These are phyloP conservation scores for Penicillium manginii DNA, from an alignment of 495 filamentous ascomycete species.

Conservation along the genomic window DNA sequence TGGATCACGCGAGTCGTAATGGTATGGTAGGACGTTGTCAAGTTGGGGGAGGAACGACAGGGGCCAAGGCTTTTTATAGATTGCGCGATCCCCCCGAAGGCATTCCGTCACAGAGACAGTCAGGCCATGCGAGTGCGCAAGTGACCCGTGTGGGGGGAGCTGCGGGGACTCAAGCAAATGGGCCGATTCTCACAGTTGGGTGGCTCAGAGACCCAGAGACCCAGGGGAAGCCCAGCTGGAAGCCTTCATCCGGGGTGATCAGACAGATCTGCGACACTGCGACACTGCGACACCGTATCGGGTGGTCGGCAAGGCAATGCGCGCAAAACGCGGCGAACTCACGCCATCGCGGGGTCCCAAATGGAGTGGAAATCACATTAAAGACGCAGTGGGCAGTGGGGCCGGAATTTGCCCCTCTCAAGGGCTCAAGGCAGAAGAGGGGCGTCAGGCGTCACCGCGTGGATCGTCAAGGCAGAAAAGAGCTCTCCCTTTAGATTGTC, in stretches of 20 bases:
- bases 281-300: slow-evolving; percentile 17
- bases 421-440: neutral
- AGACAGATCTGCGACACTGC: slow-evolving; percentile 9
- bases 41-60: neutral
- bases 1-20: neutral
- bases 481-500: neutral
- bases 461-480: slow-evolving; percentile 1
- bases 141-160: slow-evolving; percentile 24
- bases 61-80: slow-evolving; percentile 16
- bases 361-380: neutral
- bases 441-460: slow-evolving; percentile 15
- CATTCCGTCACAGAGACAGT: slow-evolving; percentile 6
- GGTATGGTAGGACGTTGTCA: too few relatives aligned
- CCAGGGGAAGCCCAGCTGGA: neutral
- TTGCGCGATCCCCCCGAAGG: neutral
- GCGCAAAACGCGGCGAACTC: slow-evolving; percentile 9
- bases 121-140: slow-evolving; percentile 27
- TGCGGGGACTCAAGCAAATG: slow-evolving; percentile 18
- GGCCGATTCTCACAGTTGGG: slow-evolving; percentile 18
- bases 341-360: slow-evolving; percentile 31
- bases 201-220: neutral
- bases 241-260: slow-evolving; percentile 17
- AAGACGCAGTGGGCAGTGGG: slow-evolving; percentile 2
- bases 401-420: slow-evolving; percentile 7
- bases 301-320: slow-evolving; percentile 14